A percentile compares a stretch with the other conserved stretches of the same genome.
Evolutionary conservation across 345 rosid species (phyloP).

Genomic region (Arabis hirsuta): DNA sequence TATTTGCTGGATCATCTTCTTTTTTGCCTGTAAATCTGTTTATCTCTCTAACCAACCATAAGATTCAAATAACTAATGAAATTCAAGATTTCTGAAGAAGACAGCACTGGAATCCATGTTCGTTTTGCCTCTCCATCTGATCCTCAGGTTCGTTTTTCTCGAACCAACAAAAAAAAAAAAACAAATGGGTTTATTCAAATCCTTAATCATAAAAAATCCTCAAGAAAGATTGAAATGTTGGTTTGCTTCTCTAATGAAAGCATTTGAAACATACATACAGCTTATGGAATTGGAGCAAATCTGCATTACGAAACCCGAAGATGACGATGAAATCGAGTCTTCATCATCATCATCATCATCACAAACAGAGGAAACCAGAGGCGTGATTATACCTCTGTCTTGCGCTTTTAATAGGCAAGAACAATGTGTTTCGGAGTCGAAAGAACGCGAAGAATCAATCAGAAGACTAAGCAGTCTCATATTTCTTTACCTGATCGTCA

Average conservation of each 20-base stretch:
- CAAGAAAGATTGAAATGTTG: conserved; percentile 16
- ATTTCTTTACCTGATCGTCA: conserved; percentile 51
- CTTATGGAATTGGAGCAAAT: conserved; percentile 62
- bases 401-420: conserved; percentile 61
- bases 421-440: conserved; percentile 47
- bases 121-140: conserved; percentile 29
- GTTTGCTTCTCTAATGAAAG: not conserved
- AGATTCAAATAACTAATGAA: not conserved
- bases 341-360: conserved; percentile 25
- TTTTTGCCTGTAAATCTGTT: conserved; percentile 8
- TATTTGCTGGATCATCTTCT: conserved; percentile 35
- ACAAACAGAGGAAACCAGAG: conserved; percentile 39
- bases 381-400: conserved; percentile 36
- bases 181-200: conserved; percentile 12
- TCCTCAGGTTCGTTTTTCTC: conserved; percentile 38
- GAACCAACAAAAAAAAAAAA: not conserved
- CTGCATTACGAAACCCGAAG: conserved; percentile 45
- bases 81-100: conserved; percentile 28
- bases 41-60: conserved; percentile 2
- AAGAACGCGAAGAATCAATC: conserved; percentile 53
- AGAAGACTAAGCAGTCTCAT: conserved; percentile 60
- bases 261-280: conserved; percentile 31
- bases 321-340: conserved; percentile 45
- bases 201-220: not conserved
- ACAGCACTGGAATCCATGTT: conserved; percentile 1